Evolutionary conservation across 2,329 filamentous ascomycete species (phyloP), one percentile per base, ranked within the genome.

Genomic region (Pseudogymnoascus sp.): DNA sequence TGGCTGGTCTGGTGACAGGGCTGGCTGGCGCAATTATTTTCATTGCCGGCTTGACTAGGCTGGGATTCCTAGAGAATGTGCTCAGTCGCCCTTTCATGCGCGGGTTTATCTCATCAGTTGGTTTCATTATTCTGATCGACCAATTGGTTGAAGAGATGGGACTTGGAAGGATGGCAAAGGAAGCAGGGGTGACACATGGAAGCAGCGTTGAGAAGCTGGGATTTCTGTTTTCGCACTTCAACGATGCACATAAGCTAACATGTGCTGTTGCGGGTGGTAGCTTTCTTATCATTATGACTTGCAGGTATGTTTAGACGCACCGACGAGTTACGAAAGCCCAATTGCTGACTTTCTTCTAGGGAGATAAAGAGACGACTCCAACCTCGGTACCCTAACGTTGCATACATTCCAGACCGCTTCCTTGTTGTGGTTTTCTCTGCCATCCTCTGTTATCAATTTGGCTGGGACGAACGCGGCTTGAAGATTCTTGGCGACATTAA

Each of bases 91-190:
- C 94, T 0, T 97, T 99, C 68, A 76, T 97, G 61, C 82, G 94
- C 63, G 94, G 94, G 0, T 99, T 99, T 76, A 97, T 99, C 75
- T 96, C 90, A 62, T 94, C 94, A 58, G 95, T 99, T 71, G 94
- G 94, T 57, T 90, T 97, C 61, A 92, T 97, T 66, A 97, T 99
- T 71, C 85, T 95, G 38, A 90, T 97, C 36, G 94, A 97, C 72
- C 94, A 99, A 75, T 77, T 96, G 47, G 89, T 97, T 60, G 92
- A 93, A 0, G 91, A 97, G 73, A 81, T 96, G 68, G 94, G 94
- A 0, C 80, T 99, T 20, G 81, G 80, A 37, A 76, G 80, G 1
- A 74, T 85, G 15, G 90, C 91, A 0, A 84, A 83, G 59, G 75
- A 87, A 14, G 71, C 73, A 2, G 77, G 78, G 1, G 83, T 91